Conservation (phyloP, 192 early-diverging fungal species). For the Spizellomyces punctatus region DNA sequence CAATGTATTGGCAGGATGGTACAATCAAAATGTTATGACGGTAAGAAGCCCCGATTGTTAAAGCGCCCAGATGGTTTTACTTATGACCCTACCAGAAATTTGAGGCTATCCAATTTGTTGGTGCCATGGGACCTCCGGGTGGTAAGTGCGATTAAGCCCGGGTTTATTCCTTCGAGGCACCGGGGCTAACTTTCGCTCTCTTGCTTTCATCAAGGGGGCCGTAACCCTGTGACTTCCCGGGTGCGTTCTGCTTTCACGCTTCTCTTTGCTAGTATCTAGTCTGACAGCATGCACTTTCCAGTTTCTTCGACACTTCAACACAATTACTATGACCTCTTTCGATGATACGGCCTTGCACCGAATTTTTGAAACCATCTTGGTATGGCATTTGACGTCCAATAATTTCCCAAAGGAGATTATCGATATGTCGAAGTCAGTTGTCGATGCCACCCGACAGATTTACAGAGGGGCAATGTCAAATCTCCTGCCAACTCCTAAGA, state of each 20-base stretch:
- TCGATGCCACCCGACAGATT: constrained; percentile 54
- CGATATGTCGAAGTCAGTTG: constrained; percentile 42
- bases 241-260: constrained; percentile 27
- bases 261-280: neutral
- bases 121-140: constrained; percentile 65
- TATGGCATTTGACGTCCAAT: constrained; percentile 59
- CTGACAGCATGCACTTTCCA: constrained; percentile 1
- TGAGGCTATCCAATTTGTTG: constrained; percentile 62
- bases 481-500: constrained; percentile 58
- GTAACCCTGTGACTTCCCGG: constrained; percentile 56
- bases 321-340: constrained; percentile 56
- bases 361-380: constrained; percentile 59
- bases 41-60: neutral
- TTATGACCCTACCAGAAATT: constrained; percentile 44
- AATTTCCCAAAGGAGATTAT: constrained; percentile 44
- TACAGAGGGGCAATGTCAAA: constrained; percentile 58
- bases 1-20: constrained; percentile 45
- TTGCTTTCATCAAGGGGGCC: constrained; percentile 19
- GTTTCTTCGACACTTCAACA: constrained; percentile 62
- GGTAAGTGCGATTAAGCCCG: constrained; percentile 16
- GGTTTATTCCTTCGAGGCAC: neutral
- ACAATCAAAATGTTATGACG: constrained; percentile 54
- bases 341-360: constrained; percentile 53
- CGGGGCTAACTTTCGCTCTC: neutral
- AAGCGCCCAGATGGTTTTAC: neutral